phyloP scores from a whole-genome alignment of 257 asterid species.

The Buddleja alternifolia region DNA sequence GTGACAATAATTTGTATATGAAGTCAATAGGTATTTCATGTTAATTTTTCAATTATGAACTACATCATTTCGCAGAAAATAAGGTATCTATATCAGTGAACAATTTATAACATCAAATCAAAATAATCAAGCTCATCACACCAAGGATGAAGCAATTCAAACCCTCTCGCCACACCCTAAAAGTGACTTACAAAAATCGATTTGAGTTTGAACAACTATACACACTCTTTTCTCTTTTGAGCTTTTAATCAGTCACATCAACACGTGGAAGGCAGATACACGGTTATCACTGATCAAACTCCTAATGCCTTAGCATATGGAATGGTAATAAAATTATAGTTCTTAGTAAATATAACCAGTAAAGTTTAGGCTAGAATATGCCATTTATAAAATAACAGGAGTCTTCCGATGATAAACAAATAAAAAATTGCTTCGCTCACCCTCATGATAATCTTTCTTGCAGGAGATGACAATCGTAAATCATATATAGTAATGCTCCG shows the following conservation, averaged over 20 bases:
- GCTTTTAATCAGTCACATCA: slow-evolving; percentile 16
- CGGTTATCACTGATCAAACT: background rate
- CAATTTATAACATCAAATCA: background rate
- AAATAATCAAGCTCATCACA: background rate
- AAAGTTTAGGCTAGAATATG: background rate
- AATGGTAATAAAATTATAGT: background rate
- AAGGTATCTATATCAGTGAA: background rate
- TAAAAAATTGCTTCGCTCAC: slow-evolving; percentile 39
- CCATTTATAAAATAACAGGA: background rate
- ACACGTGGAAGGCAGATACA: background rate
- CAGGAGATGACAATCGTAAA: slow-evolving; percentile 75
- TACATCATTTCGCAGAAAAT: background rate
- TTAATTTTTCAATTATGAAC: background rate
- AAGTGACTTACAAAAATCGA: background rate
- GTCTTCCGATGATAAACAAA: slow-evolving; percentile 10
- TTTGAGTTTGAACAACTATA: slow-evolving; percentile 4
- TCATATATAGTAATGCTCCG: slow-evolving; percentile 90
- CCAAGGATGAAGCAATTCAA: slow-evolving; percentile 3
- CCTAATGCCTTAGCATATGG: background rate
- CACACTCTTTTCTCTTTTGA: background rate
- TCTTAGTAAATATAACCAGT: background rate
- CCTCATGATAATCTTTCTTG: slow-evolving; percentile 82
- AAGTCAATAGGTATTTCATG: background rate
- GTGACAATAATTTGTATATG: background rate
- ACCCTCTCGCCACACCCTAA: background rate